Evolutionary conservation across 176 grass and related monocot genomes (phyloP).

Genomic region (Hsuehochloa calcarea): DNA sequence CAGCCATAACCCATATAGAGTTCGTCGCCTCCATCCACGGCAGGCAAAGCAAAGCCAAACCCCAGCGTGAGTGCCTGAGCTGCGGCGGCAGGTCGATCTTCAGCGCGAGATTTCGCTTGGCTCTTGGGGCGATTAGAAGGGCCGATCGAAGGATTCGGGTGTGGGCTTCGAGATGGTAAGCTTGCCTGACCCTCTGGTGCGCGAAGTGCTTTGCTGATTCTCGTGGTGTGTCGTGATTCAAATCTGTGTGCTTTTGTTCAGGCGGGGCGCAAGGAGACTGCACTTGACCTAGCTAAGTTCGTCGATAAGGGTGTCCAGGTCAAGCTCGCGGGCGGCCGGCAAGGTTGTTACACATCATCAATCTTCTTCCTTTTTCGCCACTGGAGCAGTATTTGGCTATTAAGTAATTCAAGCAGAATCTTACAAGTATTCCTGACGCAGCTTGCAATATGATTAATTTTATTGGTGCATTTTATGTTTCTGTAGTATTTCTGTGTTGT

Average conservation of each 20-base stretch:
- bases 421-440: neutral
- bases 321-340: conserved; percentile 78
- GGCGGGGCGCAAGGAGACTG: conserved; percentile 90
- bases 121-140: neutral
- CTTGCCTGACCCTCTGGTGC: neutral
- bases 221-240: neutral
- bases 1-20: neutral
- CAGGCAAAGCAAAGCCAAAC: neutral
- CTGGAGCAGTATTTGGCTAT: neutral
- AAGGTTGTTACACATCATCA: conserved; percentile 41
- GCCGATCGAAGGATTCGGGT: neutral
- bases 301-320: conserved; percentile 92
- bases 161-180: conserved; percentile 22
- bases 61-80: neutral
- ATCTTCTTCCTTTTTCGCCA: neutral
- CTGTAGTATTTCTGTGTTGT: neutral
- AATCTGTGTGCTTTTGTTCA: conserved; percentile 13
- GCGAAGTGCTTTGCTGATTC: neutral
- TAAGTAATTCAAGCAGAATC: neutral
- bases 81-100: conserved; percentile 36
- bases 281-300: conserved; percentile 84
- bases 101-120: neutral
- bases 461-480: neutral
- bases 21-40: neutral
- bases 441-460: neutral